These are phyloP conservation scores for Ailanthus altissimus DNA, from an alignment of 345 rosid genomes.

Conservation along the genomic window DNA sequence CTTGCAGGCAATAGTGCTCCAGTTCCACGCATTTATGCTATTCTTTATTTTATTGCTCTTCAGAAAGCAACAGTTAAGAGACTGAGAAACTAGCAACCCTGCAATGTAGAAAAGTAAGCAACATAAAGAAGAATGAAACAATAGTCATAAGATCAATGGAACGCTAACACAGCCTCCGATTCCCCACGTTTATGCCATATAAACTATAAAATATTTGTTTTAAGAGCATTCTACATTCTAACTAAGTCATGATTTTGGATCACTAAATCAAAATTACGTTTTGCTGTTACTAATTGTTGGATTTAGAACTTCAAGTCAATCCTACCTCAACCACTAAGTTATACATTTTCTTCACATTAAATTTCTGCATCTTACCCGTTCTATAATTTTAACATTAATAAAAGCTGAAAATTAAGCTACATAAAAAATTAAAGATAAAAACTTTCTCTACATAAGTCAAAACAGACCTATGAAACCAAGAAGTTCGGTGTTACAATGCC, in stretches of 20 bases:
- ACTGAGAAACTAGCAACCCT: not conserved
- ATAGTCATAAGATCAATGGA: too few species aligned
- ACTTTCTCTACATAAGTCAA: too few species aligned
- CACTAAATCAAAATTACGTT: not conserved
- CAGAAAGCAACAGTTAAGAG: not conserved
- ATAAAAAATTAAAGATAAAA: too few species aligned
- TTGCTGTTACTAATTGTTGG: not conserved
- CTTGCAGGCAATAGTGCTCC: slow-evolving; percentile 29
- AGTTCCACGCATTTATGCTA: slow-evolving; percentile 31
- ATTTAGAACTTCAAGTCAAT: not conserved
- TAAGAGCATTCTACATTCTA: not conserved
- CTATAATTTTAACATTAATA: too few species aligned
- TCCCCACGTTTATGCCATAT: too few species aligned
- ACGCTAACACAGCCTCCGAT: too few species aligned
- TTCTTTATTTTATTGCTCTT: not conserved
- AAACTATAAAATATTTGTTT: too few species aligned
- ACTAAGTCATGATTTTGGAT: not conserved
- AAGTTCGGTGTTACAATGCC: not conserved
- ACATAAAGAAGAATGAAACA: not conserved
- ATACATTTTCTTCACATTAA: too few species aligned
- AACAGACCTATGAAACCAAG: too few species aligned
- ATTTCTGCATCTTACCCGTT: not conserved
- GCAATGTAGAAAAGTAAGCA: not conserved
- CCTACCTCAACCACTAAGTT: not conserved
- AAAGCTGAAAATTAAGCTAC: too few species aligned